These are phyloP conservation scores for Ichthyophonus hoferi DNA, from an alignment of 208 protist genomes.

Conservation along the genomic window DNA sequence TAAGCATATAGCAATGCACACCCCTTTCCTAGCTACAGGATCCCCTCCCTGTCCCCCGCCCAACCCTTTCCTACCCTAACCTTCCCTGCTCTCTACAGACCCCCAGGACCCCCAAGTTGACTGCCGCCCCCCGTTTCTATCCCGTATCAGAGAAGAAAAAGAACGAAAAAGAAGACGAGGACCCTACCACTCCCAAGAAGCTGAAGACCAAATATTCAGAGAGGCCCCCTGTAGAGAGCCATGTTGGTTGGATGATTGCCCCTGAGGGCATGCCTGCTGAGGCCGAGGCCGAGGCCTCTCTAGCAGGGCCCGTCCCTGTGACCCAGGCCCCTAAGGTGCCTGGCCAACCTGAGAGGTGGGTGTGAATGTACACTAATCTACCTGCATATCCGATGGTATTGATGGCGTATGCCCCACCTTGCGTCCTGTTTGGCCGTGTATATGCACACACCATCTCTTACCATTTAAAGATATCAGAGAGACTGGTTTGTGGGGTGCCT, in stretches of 20 bases:
- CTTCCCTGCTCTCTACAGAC: not conserved
- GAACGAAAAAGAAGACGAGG: not conserved
- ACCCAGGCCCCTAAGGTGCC: not conserved
- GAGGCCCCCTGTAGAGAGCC: conserved; percentile 27
- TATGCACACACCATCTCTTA: too few species aligned
- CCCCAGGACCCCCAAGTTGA: conserved; percentile 20
- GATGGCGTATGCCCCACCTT: too few species aligned
- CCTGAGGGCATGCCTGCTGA: not conserved
- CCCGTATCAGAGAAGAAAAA: conserved; percentile 15
- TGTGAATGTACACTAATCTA: too few species aligned
- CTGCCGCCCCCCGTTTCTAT: conserved; percentile 31
- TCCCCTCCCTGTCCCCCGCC: not conserved
- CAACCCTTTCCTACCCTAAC: too few species aligned
- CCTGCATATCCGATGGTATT: too few species aligned
- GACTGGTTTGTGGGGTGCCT: too few species aligned
- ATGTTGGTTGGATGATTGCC: conserved; percentile 49
- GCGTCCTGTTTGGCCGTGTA: too few species aligned
- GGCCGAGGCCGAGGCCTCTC: not conserved
- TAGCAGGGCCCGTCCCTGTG: not conserved
- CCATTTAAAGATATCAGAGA: too few species aligned
- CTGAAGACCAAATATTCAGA: conserved; percentile 39
- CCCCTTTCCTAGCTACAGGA: too few species aligned
- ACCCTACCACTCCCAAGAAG: conserved; percentile 12
- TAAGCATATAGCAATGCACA: too few species aligned
- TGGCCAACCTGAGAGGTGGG: not conserved